These are phyloP conservation scores for Fusarium ramigenum DNA, from an alignment of 2,329 filamentous ascomycete genomes.

Conservation along the genomic window DNA sequence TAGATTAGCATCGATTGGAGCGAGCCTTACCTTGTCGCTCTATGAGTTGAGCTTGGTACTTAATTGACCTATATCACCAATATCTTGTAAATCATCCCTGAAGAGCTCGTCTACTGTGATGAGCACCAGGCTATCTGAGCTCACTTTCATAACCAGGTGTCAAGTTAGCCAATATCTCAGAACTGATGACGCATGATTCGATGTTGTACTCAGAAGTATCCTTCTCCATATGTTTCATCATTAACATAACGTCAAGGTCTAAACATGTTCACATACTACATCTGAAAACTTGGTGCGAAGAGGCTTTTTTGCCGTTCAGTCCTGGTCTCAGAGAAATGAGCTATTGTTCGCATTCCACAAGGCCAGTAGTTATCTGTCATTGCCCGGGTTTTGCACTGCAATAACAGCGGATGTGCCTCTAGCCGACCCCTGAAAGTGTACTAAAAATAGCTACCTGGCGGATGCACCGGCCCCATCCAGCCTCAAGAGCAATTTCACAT, in stretches of 20 bases:
- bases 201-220: fast-evolving
- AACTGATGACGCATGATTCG: background rate
- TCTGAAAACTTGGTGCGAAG: background rate
- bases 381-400: background rate
- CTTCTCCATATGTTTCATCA: fast-evolving
- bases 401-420: background rate
- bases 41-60: background rate
- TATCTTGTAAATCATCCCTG: fast-evolving
- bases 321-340: fast-evolving
- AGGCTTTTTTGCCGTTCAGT: background rate
- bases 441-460: background rate
- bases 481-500: background rate
- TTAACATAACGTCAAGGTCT: fast-evolving
- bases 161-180: no score
- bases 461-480: background rate
- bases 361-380: background rate
- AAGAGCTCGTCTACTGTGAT: background rate
- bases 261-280: fast-evolving
- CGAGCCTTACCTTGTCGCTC: slow-evolving; percentile 5
- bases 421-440: background rate
- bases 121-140: no score
- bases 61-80: background rate
- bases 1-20: background rate
- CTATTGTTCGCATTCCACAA: background rate
- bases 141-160: no score